phyloP scores from a whole-genome alignment of 495 filamentous ascomycete species.

The Penicillium crystallinum region DNA sequence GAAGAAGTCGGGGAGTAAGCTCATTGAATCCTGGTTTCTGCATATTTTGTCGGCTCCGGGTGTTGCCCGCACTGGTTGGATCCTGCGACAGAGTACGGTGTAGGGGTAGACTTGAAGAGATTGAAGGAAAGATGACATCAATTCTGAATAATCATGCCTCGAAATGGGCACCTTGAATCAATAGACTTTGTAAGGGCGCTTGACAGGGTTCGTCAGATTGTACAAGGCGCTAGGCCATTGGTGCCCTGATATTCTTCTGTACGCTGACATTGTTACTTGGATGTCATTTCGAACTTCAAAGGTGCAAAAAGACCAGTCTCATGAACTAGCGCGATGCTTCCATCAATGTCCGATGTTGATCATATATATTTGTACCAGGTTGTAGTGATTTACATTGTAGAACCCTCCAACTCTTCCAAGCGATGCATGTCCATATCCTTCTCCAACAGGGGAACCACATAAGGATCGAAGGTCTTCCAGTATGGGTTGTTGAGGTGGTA shows the following conservation, averaged over 20 bases:
- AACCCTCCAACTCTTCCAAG: conserved; percentile 47
- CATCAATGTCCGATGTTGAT: too few relatives aligned
- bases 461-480: conserved; percentile 66
- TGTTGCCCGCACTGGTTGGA: not conserved
- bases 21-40: not conserved
- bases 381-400: conserved; percentile 9
- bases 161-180: not conserved
- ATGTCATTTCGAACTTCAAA: too few relatives aligned
- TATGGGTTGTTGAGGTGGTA: conserved; percentile 64
- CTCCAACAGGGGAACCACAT: conserved; percentile 59
- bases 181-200: not conserved
- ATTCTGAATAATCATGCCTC: not conserved
- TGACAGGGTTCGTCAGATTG: not conserved
- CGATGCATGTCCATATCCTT: conserved; percentile 60
- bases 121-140: not conserved
- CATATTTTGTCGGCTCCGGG: not conserved
- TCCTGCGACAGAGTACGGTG: not conserved
- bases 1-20: conserved; percentile 5
- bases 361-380: too few relatives aligned
- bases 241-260: not conserved
- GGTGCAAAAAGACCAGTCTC: too few relatives aligned
- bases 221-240: not conserved
- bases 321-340: too few relatives aligned
- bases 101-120: not conserved
- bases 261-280: too few relatives aligned